phyloP scores from a whole-genome alignment of 78 protist genomes.

The Emiliania huxleyi region DNA sequence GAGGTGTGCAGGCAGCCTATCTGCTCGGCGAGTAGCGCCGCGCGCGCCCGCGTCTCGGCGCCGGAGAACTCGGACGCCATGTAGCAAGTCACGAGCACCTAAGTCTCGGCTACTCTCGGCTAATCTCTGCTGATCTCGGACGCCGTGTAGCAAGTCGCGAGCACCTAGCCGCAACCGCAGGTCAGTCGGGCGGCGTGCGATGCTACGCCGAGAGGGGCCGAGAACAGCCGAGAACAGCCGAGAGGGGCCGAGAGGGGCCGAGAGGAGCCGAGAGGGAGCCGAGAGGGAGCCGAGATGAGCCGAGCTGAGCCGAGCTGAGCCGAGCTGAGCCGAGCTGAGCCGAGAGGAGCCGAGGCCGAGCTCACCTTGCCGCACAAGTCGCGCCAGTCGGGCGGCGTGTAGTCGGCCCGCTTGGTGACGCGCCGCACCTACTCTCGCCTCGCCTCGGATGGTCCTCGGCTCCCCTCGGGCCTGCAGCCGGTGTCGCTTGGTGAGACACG shows the following conservation, averaged over 20 bases:
- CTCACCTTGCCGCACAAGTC: background rate
- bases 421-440: background rate
- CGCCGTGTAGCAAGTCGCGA: conserved; percentile 73
- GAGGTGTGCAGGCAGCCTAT: background rate
- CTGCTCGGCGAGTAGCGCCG: background rate
- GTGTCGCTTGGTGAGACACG: background rate
- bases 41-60: background rate
- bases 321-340: no score
- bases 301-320: no score
- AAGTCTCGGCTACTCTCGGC: no score
- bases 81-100: conserved; percentile 69
- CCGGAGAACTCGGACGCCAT: conserved; percentile 52
- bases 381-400: background rate
- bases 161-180: no score
- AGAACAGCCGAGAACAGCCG: no score
- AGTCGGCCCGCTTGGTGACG: background rate
- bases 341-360: no score
- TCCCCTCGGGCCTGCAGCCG: no score
- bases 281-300: no score
- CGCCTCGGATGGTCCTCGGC: background rate
- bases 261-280: no score
- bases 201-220: no score
- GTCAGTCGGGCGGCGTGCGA: no score
- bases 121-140: background rate
- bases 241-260: no score